Conservation (phyloP, 371 early-diverging fungal species). For the Mucor lusitanicus region DNA sequence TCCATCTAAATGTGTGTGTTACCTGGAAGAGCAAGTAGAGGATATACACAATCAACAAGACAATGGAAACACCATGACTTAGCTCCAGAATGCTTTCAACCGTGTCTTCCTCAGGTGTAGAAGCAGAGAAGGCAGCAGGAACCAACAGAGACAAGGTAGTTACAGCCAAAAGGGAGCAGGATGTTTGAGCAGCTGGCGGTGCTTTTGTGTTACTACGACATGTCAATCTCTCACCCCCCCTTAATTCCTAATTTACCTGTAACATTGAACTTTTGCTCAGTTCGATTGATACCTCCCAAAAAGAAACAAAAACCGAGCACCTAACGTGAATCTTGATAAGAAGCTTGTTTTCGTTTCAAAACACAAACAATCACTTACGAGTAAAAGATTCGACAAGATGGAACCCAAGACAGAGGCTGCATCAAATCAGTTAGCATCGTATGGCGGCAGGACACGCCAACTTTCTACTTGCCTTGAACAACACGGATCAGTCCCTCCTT, state of each 20-base stretch:
- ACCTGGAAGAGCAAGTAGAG: slow-evolving; percentile 74
- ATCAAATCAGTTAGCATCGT: neutral
- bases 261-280: slow-evolving; percentile 44
- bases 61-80: slow-evolving; percentile 73
- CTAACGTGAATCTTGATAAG: slow-evolving; percentile 8
- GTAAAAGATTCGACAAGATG: slow-evolving; percentile 47
- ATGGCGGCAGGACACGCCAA: neutral
- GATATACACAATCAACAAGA: slow-evolving; percentile 74
- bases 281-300: slow-evolving; percentile 26
- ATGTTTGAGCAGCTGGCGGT: slow-evolving; percentile 72
- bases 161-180: slow-evolving; percentile 75
- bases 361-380: slow-evolving; percentile 22
- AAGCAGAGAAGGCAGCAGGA: slow-evolving; percentile 76
- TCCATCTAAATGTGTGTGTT: neutral
- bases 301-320: slow-evolving; percentile 39
- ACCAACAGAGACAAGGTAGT: slow-evolving; percentile 76
- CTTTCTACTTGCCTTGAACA: slow-evolving; percentile 57
- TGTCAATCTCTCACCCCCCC: neutral
- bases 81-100: slow-evolving; percentile 53
- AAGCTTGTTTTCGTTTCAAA: neutral
- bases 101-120: slow-evolving; percentile 35
- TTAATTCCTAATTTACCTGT: slow-evolving; percentile 32
- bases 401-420: slow-evolving; percentile 48
- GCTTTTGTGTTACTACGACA: neutral
- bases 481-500: slow-evolving; percentile 70